Evolutionary conservation across 2,329 filamentous ascomycete genomes (phyloP).

Genomic region (Orbilia javanica): DNA sequence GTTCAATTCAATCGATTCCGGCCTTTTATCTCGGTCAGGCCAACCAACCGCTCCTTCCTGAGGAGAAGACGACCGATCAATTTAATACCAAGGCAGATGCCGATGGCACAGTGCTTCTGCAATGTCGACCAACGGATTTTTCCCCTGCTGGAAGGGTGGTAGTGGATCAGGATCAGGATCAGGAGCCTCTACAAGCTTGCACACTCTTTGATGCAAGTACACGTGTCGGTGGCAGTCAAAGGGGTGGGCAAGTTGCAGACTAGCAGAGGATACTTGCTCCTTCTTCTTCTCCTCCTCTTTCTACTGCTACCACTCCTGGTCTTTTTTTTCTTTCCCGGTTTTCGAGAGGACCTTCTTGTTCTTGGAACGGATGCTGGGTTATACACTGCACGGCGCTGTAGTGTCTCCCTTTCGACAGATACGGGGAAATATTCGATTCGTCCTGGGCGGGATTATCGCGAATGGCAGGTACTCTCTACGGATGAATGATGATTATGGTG

Average conservation of each 20-base stretch:
- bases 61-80: not conserved
- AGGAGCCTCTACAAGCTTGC: constrained; percentile 10
- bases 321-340: not conserved
- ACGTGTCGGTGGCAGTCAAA: constrained; percentile 28
- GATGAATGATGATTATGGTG: not conserved
- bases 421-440: not conserved
- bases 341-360: not conserved
- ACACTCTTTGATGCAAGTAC: constrained; percentile 23
- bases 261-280: not conserved
- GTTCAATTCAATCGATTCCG: too few species aligned
- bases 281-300: not conserved
- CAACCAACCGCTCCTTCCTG: not conserved
- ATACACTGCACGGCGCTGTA: constrained; percentile 16
- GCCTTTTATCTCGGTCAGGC: constrained; percentile 4
- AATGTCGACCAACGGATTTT: not conserved
- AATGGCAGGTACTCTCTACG: constrained; percentile 26
- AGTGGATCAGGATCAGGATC: not conserved
- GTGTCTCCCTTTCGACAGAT: not conserved
- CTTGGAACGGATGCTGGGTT: not conserved
- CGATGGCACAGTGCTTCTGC: not conserved
- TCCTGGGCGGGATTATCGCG: constrained; percentile 9
- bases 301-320: too few species aligned
- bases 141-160: not conserved
- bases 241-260: not conserved
- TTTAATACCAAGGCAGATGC: not conserved